These are phyloP conservation scores for Scopulariopsis brevicaulis DNA, from an alignment of 2,329 filamentous ascomycete genomes.

Conservation along the genomic window DNA sequence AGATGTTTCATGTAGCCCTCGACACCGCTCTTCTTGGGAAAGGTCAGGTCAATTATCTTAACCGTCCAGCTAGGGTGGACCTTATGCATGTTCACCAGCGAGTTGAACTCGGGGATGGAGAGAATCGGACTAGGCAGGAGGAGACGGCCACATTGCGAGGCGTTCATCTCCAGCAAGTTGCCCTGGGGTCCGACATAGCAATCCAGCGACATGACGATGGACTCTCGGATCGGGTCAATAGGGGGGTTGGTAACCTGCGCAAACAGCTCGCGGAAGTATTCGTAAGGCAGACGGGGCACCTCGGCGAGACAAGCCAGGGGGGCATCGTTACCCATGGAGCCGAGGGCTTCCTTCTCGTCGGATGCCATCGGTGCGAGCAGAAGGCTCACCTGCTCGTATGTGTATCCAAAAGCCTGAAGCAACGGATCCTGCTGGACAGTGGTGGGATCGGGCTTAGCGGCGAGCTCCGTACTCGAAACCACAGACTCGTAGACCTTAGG, in stretches of 20 bases:
- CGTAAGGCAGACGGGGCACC: conserved; percentile 78
- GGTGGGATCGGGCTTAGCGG: conserved; percentile 53
- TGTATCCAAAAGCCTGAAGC: conserved; percentile 83
- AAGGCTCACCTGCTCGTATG: conserved; percentile 87
- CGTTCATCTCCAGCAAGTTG: conserved; percentile 87
- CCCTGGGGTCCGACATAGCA: conserved; percentile 95
- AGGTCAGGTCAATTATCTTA: conserved; percentile 84
- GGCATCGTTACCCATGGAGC: conserved; percentile 96
- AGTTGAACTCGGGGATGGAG: conserved; percentile 83
- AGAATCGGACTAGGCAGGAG: conserved; percentile 82
- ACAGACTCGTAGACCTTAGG: conserved; percentile 59
- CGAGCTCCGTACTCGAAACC: conserved; percentile 47
- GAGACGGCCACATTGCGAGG: conserved; percentile 76
- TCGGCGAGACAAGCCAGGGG: conserved; percentile 86
- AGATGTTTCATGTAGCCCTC: conserved; percentile 78
- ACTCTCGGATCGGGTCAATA: conserved; percentile 93
- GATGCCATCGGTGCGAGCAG: conserved; percentile 91
- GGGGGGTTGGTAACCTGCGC: conserved; percentile 97
- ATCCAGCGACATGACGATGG: conserved; percentile 95
- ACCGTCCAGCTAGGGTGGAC: conserved; percentile 75
- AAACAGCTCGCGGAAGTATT: conserved; percentile 97
- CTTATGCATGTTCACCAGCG: conserved; percentile 64
- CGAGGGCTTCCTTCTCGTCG: conserved; percentile 92
- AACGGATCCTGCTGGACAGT: conserved; percentile 76
- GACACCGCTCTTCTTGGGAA: conserved; percentile 73